Evolutionary conservation across 441 rosid genomes (phyloP).

Genomic region (Aquilaria agallochum): DNA sequence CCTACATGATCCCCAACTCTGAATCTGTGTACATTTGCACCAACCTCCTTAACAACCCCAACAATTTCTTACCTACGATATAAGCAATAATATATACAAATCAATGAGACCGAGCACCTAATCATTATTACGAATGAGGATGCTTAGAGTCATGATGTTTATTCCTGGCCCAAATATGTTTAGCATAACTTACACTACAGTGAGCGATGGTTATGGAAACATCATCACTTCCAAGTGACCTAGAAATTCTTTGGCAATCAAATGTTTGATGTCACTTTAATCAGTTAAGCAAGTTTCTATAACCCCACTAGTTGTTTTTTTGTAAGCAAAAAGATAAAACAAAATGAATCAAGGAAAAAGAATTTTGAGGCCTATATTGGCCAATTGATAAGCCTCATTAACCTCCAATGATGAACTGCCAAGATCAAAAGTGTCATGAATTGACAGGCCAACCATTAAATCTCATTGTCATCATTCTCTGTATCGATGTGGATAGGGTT

Average conservation of each 20-base stretch:
- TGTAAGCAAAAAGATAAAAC: too few species aligned
- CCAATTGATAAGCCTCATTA: too few species aligned
- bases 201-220: conserved; percentile 73
- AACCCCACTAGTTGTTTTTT: too few species aligned
- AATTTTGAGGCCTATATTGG: too few species aligned
- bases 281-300: too few species aligned
- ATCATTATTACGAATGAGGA: not conserved
- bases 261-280: too few species aligned
- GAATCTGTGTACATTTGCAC: conserved; percentile 54
- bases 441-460: too few species aligned
- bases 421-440: too few species aligned
- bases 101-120: not conserved
- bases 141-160: conserved; percentile 48
- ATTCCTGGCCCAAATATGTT: conserved; percentile 72
- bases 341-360: too few species aligned
- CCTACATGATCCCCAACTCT: conserved; percentile 83
- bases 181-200: conserved; percentile 90
- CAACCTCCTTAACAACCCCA: conserved; percentile 74
- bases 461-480: too few species aligned
- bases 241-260: conserved; percentile 19
- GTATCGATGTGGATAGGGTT: too few species aligned
- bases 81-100: not conserved
- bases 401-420: too few species aligned
- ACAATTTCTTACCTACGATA: conserved; percentile 71
- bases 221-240: conserved; percentile 59